A percentile compares a stretch with the other conserved stretches of the same genome.
Evolutionary conservation across 768 basidiomycete species (phyloP).

Genomic region (Exidia glandulosa): DNA sequence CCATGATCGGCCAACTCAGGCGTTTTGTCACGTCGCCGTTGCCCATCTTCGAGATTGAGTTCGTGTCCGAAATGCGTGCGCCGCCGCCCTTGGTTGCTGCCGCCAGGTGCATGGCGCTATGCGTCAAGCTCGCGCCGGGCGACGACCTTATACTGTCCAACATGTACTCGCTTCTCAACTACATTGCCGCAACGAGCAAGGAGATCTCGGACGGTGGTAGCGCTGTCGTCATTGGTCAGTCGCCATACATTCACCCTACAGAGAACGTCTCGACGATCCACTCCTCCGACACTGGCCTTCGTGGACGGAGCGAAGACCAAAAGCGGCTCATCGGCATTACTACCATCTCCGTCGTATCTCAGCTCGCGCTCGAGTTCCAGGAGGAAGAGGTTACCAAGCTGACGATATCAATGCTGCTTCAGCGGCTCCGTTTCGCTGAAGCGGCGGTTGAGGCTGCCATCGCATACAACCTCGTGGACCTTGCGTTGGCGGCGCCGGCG

Average conservation of each 20-base stretch:
- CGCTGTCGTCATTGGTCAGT: background rate
- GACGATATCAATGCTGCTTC: constrained; percentile 86
- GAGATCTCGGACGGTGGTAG: constrained; percentile 33
- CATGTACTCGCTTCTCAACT: constrained; percentile 93
- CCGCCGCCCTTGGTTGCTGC: constrained; percentile 75
- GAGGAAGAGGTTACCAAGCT: constrained; percentile 80
- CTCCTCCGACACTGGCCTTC: constrained; percentile 51
- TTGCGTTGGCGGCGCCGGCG: constrained; percentile 70
- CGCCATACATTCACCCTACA: constrained; percentile 12
- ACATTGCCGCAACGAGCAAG: constrained; percentile 75
- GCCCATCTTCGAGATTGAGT: constrained; percentile 80
- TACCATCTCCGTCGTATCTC: constrained; percentile 83
- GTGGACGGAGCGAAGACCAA: constrained; percentile 71
- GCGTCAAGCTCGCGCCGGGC: constrained; percentile 79
- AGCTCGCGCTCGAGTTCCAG: constrained; percentile 76
- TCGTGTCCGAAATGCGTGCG: constrained; percentile 57
- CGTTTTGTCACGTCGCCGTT: constrained; percentile 83
- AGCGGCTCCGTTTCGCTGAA: constrained; percentile 75
- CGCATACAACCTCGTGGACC: constrained; percentile 81
- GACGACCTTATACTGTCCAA: constrained; percentile 89
- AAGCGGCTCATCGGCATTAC: constrained; percentile 77
- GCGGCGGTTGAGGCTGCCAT: constrained; percentile 85
- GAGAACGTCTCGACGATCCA: constrained; percentile 39
- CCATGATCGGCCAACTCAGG: constrained; percentile 68
- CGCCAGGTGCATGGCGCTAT: constrained; percentile 81